Base-by-base conservation (phyloP, 768 basidiomycete species). In the Russula brevipes region DNA sequence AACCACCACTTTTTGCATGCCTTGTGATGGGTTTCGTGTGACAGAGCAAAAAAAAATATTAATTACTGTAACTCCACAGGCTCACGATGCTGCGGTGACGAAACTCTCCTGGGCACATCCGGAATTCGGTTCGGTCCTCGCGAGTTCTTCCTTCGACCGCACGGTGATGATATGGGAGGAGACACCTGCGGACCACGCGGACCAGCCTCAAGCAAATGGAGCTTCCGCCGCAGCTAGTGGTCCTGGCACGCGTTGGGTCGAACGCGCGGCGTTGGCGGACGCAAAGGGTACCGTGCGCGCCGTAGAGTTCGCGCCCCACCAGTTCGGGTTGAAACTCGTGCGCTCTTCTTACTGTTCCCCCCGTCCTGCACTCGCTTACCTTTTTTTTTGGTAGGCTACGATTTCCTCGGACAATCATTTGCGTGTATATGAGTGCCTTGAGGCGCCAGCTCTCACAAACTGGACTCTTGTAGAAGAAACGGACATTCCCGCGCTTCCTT, bases 91-190 rank as follows among this genome's bases (percentile, higher is more conserved):
- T 16, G 85, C 95, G 0, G 81, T 97, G 42, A 84, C 92, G 8
- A 87, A 82, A 72, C 69, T 97, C 14, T 83, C 83, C 57, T 98
- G 94, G 91, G 93, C 93, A 1, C 94, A 95, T 71, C 94, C 96
- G 5, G 88, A 94, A 73, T 94, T 94, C 63, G 95, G 94, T 4
- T 83, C 85, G 1, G 83, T 97, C 57, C 78, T 98, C 59, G 93
- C 93, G 0, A 91, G 90, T 4, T 84, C 86, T 5, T 93, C 89
- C 2, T 94, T 94, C 69, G 96, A 98, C 75, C 82, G 95, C 31
- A 90, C 90, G 0, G 90, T 94, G 59, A 91, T 95, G 74, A 82
- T 99, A 16, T 98, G 94, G 94, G 91, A 95, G 71, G 84, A 90
- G 73, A 77, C 76, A 0, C 67, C 72, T 11, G 72, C 73, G 51